Conservation (phyloP, 805 yeast species). For the Kodamaea lidongshanica region DNA sequence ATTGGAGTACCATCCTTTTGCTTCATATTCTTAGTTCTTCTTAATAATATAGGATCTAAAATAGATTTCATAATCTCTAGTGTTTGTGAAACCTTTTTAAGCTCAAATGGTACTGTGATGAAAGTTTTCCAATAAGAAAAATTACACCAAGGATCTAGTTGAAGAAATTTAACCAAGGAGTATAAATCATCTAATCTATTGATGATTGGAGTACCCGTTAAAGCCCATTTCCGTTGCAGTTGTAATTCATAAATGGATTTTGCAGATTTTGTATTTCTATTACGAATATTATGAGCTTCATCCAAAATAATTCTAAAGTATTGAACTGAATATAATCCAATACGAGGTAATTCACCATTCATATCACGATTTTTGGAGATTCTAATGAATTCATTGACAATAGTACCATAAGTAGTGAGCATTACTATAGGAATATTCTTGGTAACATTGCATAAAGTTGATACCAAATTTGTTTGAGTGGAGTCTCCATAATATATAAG, state of each 20-base stretch:
- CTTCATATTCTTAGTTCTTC: conserved; percentile 84
- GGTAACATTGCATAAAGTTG: conserved; percentile 33
- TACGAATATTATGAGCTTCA: conserved; percentile 87
- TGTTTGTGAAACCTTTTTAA: conserved; percentile 62
- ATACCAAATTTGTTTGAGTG: conserved; percentile 43
- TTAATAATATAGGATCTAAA: conserved; percentile 70
- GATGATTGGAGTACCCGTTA: conserved; percentile 92
- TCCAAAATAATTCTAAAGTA: conserved; percentile 76
- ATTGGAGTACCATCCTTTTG: conserved; percentile 65
- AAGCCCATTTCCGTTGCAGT: conserved; percentile 69
- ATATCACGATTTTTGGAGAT: conserved; percentile 26
- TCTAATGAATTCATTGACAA: conserved; percentile 67
- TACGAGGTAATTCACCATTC: conserved; percentile 22
- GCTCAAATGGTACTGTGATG: conserved; percentile 77
- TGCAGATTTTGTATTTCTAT: conserved; percentile 71
- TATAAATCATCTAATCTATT: conserved; percentile 83
- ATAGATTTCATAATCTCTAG: conserved; percentile 80
- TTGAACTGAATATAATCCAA: conserved; percentile 64
- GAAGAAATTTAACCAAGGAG: conserved; percentile 65
- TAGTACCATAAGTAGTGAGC: conserved; percentile 82
- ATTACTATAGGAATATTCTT: conserved; percentile 59
- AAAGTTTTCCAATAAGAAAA: conserved; percentile 83
- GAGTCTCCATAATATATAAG: conserved; percentile 73
- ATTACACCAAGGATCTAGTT: conserved; percentile 86
- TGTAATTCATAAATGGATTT: conserved; percentile 65